Percentiles rank a stretch among this genome's conserved stretches.
These are phyloP conservation scores for Bocquillonia castaneifolia DNA, from an alignment of 441 rosid genomes.

Conservation along the genomic window DNA sequence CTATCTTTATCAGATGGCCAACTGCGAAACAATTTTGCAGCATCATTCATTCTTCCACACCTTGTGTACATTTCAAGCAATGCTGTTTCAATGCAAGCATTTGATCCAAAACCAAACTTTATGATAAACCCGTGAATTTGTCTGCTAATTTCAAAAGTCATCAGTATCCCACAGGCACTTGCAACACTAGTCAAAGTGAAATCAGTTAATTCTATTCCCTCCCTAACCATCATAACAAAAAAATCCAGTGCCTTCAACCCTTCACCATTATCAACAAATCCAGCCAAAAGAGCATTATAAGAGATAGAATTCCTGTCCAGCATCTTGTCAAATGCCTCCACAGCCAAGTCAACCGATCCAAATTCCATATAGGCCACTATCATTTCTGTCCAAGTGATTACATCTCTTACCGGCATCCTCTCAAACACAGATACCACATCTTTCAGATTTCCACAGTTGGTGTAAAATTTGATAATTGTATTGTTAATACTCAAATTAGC, in stretches of 20 bases:
- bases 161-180: conserved; percentile 59
- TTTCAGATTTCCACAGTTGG: conserved; percentile 36
- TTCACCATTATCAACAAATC: conserved; percentile 55
- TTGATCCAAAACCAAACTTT: conserved; percentile 57
- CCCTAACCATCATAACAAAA: conserved; percentile 48
- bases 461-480: conserved; percentile 61
- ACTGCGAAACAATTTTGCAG: conserved; percentile 48
- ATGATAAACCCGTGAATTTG: conserved; percentile 69
- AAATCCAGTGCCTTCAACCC: conserved; percentile 43
- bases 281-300: conserved; percentile 58
- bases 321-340: conserved; percentile 52
- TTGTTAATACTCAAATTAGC: conserved; percentile 55
- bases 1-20: conserved; percentile 47
- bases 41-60: conserved; percentile 77
- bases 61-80: conserved; percentile 73
- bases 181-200: conserved; percentile 54
- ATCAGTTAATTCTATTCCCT: conserved; percentile 55
- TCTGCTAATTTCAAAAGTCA: conserved; percentile 38
- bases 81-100: conserved; percentile 54
- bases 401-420: conserved; percentile 49
- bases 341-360: conserved; percentile 54
- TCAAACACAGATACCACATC: conserved; percentile 45
- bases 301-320: conserved; percentile 54
- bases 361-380: conserved; percentile 58
- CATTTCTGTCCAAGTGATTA: conserved; percentile 63